Conservation (phyloP, 2,329 filamentous ascomycete genomes). For the Exserohilum turcica region DNA sequence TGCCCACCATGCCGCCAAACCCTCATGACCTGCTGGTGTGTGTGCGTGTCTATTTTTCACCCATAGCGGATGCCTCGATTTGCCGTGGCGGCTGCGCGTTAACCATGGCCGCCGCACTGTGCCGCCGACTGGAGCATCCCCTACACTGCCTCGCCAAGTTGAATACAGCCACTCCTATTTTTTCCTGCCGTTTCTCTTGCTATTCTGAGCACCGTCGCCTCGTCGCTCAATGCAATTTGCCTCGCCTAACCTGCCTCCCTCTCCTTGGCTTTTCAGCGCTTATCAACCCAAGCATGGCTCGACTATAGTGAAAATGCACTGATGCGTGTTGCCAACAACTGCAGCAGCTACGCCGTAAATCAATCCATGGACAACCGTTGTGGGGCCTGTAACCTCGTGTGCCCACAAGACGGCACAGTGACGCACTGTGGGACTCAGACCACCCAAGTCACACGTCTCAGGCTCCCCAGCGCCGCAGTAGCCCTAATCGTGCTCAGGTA, state of each 20-base stretch:
- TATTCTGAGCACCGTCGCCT: not conserved
- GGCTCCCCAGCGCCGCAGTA: not conserved
- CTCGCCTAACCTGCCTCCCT: not conserved
- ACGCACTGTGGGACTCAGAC: conserved; percentile 1
- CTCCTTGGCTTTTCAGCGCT: not conserved
- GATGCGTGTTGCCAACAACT: not conserved
- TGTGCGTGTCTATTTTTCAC: not conserved
- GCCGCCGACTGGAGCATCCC: not conserved
- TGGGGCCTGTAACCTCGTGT: not conserved
- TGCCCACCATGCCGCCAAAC: not conserved
- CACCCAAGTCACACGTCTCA: not conserved
- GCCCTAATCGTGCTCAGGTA: not conserved
- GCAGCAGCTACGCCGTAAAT: not conserved
- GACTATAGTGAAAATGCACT: not conserved
- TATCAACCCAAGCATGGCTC: not conserved
- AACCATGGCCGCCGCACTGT: conserved; percentile 2
- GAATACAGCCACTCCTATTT: not conserved
- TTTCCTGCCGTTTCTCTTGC: not conserved
- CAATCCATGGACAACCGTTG: too few species aligned
- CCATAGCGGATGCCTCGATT: not conserved
- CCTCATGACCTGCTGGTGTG: not conserved
- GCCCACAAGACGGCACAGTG: not conserved
- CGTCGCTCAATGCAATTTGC: not conserved
- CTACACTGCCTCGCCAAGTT: conserved; percentile 4
- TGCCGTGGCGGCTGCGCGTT: not conserved